A percentile compares a stretch with the other conserved stretches of the same genome.
These are phyloP conservation scores for Akanthomyces dipterigenus DNA, from an alignment of 2,329 filamentous ascomycete species.

Conservation along the genomic window DNA sequence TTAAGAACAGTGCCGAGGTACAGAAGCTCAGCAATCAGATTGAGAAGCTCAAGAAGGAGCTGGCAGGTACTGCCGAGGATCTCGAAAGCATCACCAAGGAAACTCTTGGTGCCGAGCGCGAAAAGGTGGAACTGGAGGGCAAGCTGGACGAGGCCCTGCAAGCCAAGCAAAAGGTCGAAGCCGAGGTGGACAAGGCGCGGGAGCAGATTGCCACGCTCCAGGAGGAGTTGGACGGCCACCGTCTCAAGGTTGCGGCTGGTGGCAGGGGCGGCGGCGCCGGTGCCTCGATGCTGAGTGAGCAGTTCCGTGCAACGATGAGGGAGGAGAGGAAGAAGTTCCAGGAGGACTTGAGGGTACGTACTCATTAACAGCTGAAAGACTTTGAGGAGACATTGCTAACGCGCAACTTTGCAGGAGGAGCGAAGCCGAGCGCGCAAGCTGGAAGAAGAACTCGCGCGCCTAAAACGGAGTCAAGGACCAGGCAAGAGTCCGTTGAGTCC, in stretches of 20 bases:
- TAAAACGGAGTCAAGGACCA: conserved; percentile 36
- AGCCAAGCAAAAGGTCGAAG: conserved; percentile 34
- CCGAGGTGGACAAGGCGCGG: conserved; percentile 31
- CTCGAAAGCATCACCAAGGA: conserved; percentile 48
- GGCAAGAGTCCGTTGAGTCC: conserved; percentile 39
- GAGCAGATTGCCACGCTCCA: conserved; percentile 36
- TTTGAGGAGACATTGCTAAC: conserved; percentile 20
- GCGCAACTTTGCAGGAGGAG: conserved; percentile 36
- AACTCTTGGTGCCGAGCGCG: conserved; percentile 42
- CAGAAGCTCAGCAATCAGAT: conserved; percentile 41
- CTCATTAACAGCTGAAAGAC: neutral
- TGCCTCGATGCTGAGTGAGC: conserved; percentile 48
- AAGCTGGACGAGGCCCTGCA: conserved; percentile 34
- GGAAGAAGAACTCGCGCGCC: conserved; percentile 42
- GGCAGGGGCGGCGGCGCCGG: conserved; percentile 33
- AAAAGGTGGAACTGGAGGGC: conserved; percentile 40
- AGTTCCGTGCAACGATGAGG: conserved; percentile 49
- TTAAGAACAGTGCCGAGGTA: conserved; percentile 42
- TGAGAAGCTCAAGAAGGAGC: conserved; percentile 43
- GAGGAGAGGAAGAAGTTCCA: conserved; percentile 52
- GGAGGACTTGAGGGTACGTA: conserved; percentile 44
- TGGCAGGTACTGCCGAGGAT: conserved; percentile 43
- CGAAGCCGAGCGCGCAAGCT: conserved; percentile 40
- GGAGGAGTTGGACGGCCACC: conserved; percentile 46
- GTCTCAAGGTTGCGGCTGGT: conserved; percentile 35